Base-by-base conservation (phyloP, 768 basidiomycete genomes). In the Auricularia auricula-judae region DNA sequence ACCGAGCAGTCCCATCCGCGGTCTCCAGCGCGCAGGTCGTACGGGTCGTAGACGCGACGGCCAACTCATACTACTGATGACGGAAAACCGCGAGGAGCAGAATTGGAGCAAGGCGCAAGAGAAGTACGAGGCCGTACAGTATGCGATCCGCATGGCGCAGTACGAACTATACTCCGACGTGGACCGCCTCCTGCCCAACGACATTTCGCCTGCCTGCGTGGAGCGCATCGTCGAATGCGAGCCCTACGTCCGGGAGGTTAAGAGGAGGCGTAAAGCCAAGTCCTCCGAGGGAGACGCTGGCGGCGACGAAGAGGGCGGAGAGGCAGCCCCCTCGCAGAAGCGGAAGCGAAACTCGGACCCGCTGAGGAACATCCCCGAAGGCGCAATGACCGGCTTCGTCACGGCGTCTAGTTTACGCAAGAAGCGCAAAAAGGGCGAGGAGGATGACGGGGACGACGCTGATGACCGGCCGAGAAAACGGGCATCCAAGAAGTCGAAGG, bases 11-110 rank as follows among this genome's bases (percentile, higher is more conserved):
- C 89, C 95, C 1, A 94, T 98, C 67, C 91, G 95, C 65, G 93
- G 98, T 95, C 83, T 99, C 21, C 97, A 99, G 83, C 88, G 97
- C 21, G 83, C 96, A 62, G 97, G 97, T 61, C 83, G 97, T 63
- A 98, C 97, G 0, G 97, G 97, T 12, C 89, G 97, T 59, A 94
- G 94, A 74, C 85, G 92, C 42, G 84, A 86, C 56, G 97, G 97
- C 8, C 77, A 82, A 58, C 89, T 99, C n/a, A 90, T 95, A 70
- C 90, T 95, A 11, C 80, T 99, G 21, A 86, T 98, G 68, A 86
- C 94, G 4, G 90, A 96, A 74, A 85, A 86, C 36, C 87, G 95
- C 29, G 97, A 99, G 75, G 94, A 98, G 70, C 71, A 79, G 60
- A 96, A 97, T 70, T 90, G 94, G 79, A 87, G 90, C 62, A 89